A percentile compares a stretch with the other conserved stretches of the same genome.
Conservation (phyloP, 306 rosid genomes). For the Coriaria nepalensis region DNA sequence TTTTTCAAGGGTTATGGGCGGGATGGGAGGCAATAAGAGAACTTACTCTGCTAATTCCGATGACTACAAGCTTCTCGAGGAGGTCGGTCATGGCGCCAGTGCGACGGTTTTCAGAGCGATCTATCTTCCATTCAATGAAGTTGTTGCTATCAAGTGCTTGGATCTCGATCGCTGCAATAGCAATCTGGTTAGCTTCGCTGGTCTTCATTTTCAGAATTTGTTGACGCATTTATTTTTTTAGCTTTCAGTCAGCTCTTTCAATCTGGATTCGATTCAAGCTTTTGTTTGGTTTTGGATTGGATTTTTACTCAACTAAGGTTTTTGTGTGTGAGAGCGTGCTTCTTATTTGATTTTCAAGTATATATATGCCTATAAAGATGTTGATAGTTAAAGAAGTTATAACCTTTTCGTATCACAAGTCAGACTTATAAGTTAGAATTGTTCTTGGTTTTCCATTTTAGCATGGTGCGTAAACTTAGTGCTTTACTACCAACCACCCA, state of each 20-base stretch:
- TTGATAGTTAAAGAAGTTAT: too few species aligned
- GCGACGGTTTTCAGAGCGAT: slow-evolving; percentile 86
- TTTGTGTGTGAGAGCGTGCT: too few species aligned
- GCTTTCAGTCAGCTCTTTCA: background rate
- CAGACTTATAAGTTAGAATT: too few species aligned
- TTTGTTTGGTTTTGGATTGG: too few species aligned
- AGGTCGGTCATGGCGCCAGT: slow-evolving; percentile 91
- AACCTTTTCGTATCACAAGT: too few species aligned
- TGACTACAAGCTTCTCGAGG: slow-evolving; percentile 90
- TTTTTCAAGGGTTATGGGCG: slow-evolving; percentile 15
- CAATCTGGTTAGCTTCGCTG: slow-evolving; percentile 39
- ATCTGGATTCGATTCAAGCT: too few species aligned
- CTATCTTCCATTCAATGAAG: slow-evolving; percentile 68
- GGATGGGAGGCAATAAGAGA: slow-evolving; percentile 39
- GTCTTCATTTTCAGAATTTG: background rate
- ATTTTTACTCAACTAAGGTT: too few species aligned
- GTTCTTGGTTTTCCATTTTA: too few species aligned
- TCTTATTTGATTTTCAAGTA: too few species aligned
- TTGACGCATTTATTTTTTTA: background rate
- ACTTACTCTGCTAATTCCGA: slow-evolving; percentile 38
- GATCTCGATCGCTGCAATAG: slow-evolving; percentile 97
- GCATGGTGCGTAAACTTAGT: too few species aligned
- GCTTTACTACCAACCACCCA: too few species aligned
- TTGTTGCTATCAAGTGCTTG: slow-evolving; percentile 82
- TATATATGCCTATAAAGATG: too few species aligned